Percentiles rank a stretch among this genome's conserved stretches.
phyloP scores from a whole-genome alignment of 2,329 filamentous ascomycete genomes.

The Fusarium abutilonis region DNA sequence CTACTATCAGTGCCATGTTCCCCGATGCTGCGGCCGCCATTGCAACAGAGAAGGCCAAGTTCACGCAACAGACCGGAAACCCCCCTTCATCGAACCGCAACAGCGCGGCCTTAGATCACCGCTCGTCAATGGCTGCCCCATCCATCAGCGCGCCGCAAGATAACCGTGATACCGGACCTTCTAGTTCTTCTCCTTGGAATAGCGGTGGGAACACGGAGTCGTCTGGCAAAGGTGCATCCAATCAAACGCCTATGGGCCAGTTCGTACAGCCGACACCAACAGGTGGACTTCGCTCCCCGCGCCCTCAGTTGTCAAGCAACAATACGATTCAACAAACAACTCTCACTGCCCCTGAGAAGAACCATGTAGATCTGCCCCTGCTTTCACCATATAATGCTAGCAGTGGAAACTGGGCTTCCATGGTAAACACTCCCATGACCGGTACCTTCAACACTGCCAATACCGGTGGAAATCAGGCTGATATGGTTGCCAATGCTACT shows the following conservation, averaged over 20 bases:
- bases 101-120: conserved; percentile 81
- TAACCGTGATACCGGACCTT: conserved; percentile 43
- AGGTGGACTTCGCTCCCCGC: conserved; percentile 80
- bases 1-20: conserved; percentile 98
- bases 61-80: conserved; percentile 92
- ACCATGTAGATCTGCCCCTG: conserved; percentile 76
- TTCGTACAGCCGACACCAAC: conserved; percentile 85
- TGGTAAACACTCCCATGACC: conserved; percentile 97
- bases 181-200: conserved; percentile 78
- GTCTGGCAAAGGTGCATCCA: conserved; percentile 75
- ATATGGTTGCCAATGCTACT: conserved; percentile 98
- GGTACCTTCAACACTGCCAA: conserved; percentile 75
- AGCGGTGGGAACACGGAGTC: conserved; percentile 60
- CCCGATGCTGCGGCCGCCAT: conserved; percentile 98
- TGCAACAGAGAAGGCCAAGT: conserved; percentile 97
- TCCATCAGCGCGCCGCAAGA: conserved; percentile 71
- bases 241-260: conserved; percentile 90
- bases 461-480: conserved; percentile 75
- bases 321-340: conserved; percentile 85
- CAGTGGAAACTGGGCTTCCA: conserved; percentile 96
- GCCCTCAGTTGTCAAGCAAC: conserved; percentile 73
- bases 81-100: conserved; percentile 92
- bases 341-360: conserved; percentile 74
- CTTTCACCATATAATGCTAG: conserved; percentile 84
- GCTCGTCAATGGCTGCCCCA: conserved; percentile 77